Evolutionary conservation across 2,329 filamentous ascomycete genomes (phyloP), one percentile per base, ranked within the genome.

Genomic region (Huntiella savannae): DNA sequence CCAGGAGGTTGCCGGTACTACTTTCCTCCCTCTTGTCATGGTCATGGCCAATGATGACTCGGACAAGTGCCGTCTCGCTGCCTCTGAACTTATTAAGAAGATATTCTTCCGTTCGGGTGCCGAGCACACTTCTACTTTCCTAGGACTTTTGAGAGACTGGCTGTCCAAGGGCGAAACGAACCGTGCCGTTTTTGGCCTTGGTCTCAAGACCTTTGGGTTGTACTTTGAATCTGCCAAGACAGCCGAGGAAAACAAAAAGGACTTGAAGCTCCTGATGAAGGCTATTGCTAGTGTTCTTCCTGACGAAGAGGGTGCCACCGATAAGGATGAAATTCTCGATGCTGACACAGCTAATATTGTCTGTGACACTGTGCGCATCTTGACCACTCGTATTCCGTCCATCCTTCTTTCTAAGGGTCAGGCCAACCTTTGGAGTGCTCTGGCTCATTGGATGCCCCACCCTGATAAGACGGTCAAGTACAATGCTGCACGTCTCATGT

Each of bases 31-130:
- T 0, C 62, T 98, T 4, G 76, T 95, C 43, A 75, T 94, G 54
- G 77, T 87, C 12, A 71, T 95, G 51, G 77, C 82, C 49, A 94
- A 95, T 54, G 91, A 98, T 50, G 82, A 92, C 46, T 84, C 83
- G 42, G 73, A 79, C 44, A 82, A 84, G 54, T 98, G 91, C 60
- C 77, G 83, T 28, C 73, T 86, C 51, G 79, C 88, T 59, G 86
- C 87, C 0, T 79, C 77, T 39, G 75, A 80, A 48, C 65, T 98
- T 39, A 66, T 96, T 48, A 85, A 82, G 56, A 78, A 82, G 55
- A 71, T 91, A 13, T 93, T 94, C 60, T 73, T 75, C 48, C 77
- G 79, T 54, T 79, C 86, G 2, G 81, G 88, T 56, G 71, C 73
- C 51, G 81, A 86, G 53, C 73, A 77, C 49, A 67, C 76, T 34